Evolutionary conservation across 768 basidiomycete genomes (phyloP), one percentile per base, ranked within the genome.

Genomic region (Boletus huronensis): DNA sequence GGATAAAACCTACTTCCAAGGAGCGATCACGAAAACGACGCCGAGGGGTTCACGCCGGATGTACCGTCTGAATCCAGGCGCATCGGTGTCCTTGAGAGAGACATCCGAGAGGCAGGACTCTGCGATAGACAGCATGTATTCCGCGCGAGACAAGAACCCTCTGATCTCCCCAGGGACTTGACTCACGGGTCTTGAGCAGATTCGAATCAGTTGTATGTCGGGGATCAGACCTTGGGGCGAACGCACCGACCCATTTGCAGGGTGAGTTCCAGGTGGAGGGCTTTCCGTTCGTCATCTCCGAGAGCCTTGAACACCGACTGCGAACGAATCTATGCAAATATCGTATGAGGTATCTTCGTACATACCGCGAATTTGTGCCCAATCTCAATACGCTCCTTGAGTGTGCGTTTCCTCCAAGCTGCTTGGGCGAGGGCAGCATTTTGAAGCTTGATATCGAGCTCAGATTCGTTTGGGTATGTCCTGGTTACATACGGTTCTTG

Each of bases 221-320:
- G 28, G 6, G 4, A 35, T 38, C 25, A 32, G 25, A 46, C 36
- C 2, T n/a, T 28, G 11, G 28, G 44, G 38, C 28, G 32, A 44
- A 70, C 83, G 60, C 56, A 92, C 92, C 93, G 77, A 35, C 96
- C 96, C 89, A 99, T 98, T 72, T 97, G 91, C 49, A 85, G 61
- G 0, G 93, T 85, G 49, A 98, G 75, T 62, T 98, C 94, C 31
- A 80, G 64, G 0, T 84, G 82, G 14, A 66, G 54, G 23, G 52
- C 31, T 32, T 63, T 51, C 17, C 92, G 80, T 29, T 88, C 82
- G 17, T 88, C 81, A 8, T 72, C 71, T 25, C 52, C 52, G 17
- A 65, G 71, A 5, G 69, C 69, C 58, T 74, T 76, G 56, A 84
- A 83, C 54, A 77, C 80, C 16, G 77, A 77, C 78, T 80, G 55